phyloP scores from a whole-genome alignment of 129 eudicot species.

The Artemisia tridentata region DNA sequence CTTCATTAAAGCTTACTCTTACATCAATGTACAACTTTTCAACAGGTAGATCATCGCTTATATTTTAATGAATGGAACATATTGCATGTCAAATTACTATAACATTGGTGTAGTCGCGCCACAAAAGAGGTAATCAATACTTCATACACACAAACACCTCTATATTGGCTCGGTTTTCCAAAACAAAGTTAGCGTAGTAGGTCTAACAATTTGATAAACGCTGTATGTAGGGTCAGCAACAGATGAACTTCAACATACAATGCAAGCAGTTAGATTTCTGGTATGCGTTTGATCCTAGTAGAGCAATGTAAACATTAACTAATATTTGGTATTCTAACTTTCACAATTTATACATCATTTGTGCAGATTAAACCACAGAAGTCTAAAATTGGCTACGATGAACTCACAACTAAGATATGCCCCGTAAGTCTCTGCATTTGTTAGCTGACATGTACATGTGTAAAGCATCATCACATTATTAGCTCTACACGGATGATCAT shows the following conservation, averaged over 20 bases:
- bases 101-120: too few species aligned
- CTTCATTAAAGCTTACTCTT: too few species aligned
- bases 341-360: too few species aligned
- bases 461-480: not conserved
- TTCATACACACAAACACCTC: too few species aligned
- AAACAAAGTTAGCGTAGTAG: too few species aligned
- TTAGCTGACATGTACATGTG: slow-evolving; percentile 3
- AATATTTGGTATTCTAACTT: not conserved
- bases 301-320: slow-evolving; percentile 7
- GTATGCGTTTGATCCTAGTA: slow-evolving; percentile 37
- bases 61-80: too few species aligned
- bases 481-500: slow-evolving; percentile 51
- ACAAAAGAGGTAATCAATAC: too few species aligned
- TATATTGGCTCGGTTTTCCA: too few species aligned
- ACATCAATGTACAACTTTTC: too few species aligned
- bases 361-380: slow-evolving; percentile 72
- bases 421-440: slow-evolving; percentile 62
- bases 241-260: slow-evolving; percentile 59
- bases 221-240: slow-evolving; percentile 66
- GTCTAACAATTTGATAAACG: slow-evolving; percentile 8
- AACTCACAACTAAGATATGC: slow-evolving; percentile 76
- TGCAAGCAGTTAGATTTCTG: slow-evolving; percentile 71
- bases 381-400: slow-evolving; percentile 63
- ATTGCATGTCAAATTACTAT: too few species aligned
- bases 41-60: too few species aligned